Conservation (phyloP, 2,329 filamentous ascomycete genomes). For the Xylaria sp. region DNA sequence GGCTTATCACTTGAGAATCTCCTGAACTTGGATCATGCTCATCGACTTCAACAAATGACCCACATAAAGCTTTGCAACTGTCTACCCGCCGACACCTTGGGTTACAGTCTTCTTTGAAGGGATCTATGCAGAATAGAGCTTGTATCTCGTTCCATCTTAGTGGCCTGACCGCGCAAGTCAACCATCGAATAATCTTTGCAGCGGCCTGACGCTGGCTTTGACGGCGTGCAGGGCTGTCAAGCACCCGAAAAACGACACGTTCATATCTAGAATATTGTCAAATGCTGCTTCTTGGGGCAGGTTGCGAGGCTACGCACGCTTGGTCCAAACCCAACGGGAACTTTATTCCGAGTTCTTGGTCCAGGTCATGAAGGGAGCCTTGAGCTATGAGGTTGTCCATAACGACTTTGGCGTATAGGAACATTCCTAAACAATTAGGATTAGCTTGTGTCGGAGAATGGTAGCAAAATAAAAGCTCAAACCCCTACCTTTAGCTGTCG, state of each 20-base stretch:
- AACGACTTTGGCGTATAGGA: slow-evolving; percentile 42
- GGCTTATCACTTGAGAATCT: not conserved
- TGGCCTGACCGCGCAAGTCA: slow-evolving; percentile 26
- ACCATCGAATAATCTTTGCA: slow-evolving; percentile 24
- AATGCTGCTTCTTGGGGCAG: not conserved
- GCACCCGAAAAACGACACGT: slow-evolving; percentile 25
- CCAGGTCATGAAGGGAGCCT: slow-evolving; percentile 38
- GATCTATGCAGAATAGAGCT: slow-evolving; percentile 29
- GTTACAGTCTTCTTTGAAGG: slow-evolving; percentile 7
- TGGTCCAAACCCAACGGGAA: slow-evolving; percentile 36
- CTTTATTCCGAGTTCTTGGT: slow-evolving; percentile 36
- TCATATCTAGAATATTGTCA: slow-evolving; percentile 21
- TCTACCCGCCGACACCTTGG: slow-evolving; percentile 18
- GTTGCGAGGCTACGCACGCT: slow-evolving; percentile 27
- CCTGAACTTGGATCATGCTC: not conserved
- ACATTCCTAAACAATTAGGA: slow-evolving; percentile 31
- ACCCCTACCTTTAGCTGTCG: slow-evolving; percentile 13
- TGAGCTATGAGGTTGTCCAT: slow-evolving; percentile 40
- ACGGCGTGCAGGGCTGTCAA: slow-evolving; percentile 10
- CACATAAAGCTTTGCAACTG: slow-evolving; percentile 26
- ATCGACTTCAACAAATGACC: slow-evolving; percentile 26
- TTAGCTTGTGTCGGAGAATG: not conserved
- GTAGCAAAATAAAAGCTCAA: too few relatives aligned
- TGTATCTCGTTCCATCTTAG: slow-evolving; percentile 34
- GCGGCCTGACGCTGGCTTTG: slow-evolving; percentile 13